Conservation (phyloP, 2,329 filamentous ascomycete species). For the Xylaria sp. region DNA sequence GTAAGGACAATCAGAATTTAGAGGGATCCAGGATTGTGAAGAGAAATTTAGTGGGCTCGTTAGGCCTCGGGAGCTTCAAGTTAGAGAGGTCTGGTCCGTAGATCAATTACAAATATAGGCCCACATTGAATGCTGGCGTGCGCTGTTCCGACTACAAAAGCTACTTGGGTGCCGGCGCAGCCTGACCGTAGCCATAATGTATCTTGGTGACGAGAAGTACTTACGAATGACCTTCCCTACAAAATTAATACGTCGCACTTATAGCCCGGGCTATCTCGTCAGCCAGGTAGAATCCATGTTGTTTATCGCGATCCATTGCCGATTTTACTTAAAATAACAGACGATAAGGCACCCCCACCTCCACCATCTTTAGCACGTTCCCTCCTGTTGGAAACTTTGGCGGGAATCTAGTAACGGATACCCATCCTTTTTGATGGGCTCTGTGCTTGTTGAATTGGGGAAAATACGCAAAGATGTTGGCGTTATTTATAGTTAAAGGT, state of each 20-base stretch:
- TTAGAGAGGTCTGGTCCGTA: slow-evolving; percentile 10
- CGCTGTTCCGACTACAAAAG: slow-evolving; percentile 1
- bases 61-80: slow-evolving; percentile 21
- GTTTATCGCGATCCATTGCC: neutral
- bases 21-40: slow-evolving; percentile 40
- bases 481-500: neutral
- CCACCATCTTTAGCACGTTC: slow-evolving; percentile 25
- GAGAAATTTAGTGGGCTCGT: slow-evolving; percentile 44
- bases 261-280: neutral
- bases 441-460: neutral
- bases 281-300: slow-evolving; percentile 1
- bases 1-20: slow-evolving; percentile 30
- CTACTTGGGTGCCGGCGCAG: neutral
- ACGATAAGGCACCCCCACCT: slow-evolving; percentile 1
- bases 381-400: slow-evolving; percentile 17
- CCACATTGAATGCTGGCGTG: slow-evolving; percentile 10
- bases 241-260: neutral
- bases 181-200: slow-evolving; percentile 8
- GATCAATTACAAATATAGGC: slow-evolving; percentile 32
- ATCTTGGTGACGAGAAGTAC: slow-evolving; percentile 6
- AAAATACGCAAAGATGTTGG: neutral
- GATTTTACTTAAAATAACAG: slow-evolving; percentile 29
- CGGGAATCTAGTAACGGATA: neutral
- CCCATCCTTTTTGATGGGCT: neutral
- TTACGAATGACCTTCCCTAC: neutral